A percentile compares a stretch with the other conserved stretches of the same genome.
phyloP scores from a whole-genome alignment of 1,139 yeast species.

The Pneumocystis carinii region DNA sequence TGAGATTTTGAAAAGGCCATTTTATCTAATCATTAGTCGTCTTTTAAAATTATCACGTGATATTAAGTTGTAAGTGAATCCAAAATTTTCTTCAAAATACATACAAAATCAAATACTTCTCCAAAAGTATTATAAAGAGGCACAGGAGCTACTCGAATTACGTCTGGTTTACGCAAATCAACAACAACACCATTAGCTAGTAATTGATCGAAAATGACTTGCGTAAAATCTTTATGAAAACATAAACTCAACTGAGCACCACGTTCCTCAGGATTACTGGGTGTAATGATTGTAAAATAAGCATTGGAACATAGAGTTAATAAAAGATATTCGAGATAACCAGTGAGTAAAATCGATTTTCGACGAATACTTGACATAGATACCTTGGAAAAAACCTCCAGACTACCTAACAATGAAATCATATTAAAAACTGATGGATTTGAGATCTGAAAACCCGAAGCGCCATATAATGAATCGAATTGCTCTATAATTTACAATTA shows the following conservation, averaged over 20 bases:
- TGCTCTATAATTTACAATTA: conserved; percentile 14
- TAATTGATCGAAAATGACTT: conserved; percentile 37
- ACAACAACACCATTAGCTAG: conserved; percentile 49
- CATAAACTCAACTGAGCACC: conserved; percentile 72
- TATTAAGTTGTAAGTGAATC: conserved; percentile 7
- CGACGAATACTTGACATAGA: conserved; percentile 44
- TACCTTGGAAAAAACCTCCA: conserved; percentile 42
- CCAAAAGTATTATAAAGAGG: conserved; percentile 67
- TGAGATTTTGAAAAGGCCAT: background rate
- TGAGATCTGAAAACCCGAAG: conserved; percentile 79
- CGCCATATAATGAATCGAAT: conserved; percentile 69
- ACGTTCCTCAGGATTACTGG: conserved; percentile 39
- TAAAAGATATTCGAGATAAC: conserved; percentile 38
- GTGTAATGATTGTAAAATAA: conserved; percentile 57
- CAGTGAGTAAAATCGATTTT: conserved; percentile 46
- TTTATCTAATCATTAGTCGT: background rate
- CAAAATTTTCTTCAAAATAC: conserved; percentile 33
- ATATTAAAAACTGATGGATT: conserved; percentile 80
- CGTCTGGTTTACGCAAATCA: conserved; percentile 83
- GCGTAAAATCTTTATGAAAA: conserved; percentile 52
- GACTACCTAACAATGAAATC: conserved; percentile 52
- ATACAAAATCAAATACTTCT: conserved; percentile 41
- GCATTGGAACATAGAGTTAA: conserved; percentile 20
- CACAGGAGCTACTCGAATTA: conserved; percentile 67
- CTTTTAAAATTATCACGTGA: background rate